Base-by-base conservation (phyloP, 495 filamentous ascomycete genomes). In the Entonaema liquescens region DNA sequence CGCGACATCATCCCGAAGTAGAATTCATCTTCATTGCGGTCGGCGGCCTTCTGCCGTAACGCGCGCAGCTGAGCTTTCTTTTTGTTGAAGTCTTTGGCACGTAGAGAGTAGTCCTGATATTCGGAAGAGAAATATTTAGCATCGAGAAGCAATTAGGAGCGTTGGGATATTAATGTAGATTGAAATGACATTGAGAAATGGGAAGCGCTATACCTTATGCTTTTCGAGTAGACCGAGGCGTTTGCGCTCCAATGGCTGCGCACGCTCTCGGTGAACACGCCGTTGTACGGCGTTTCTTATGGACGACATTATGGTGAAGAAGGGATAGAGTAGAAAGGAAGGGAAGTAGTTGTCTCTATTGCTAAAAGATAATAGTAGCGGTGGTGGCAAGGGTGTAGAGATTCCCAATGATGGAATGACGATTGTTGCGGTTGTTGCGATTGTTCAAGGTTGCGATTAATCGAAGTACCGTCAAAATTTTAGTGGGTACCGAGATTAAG, bases 11-110 rank as follows among this genome's bases (percentile, higher is more conserved):
- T 99, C 25, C 89, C 91, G 76, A 93, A 97, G 81, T 92, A 89
- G 83, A 98, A 99, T 40, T 77, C 75, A 88, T 99, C 95, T 42
- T 94, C 93, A 79, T 99, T 98, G 68, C 93, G 90, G 44, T 95
- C 89, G 62, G 87, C 84, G 23, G 91, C 95, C 81, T 97, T 97
- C 66, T 90, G 85, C 70, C 89, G 86, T 17, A 99, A 88, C 2
- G 87, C 85, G 76, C 91, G 90, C 47, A 98, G 84, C 29, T 90
- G 89, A n/a, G 83, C 82, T 77, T 96, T 91, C 78, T 99, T 98
- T 72, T 80, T 81, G 76, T 93, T 93, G 87, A 91, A 93, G 84
- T 98, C 94, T 78, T 88, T 87, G 3, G 95, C 92, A 62, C 95
- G 93, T 68, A 94, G 90, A 47, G 91, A 90, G 85, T 98, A 99